A percentile compares a stretch with the other conserved stretches of the same genome.
phyloP scores from a whole-genome alignment of 305 asterid genomes.

The Lippia alba region DNA sequence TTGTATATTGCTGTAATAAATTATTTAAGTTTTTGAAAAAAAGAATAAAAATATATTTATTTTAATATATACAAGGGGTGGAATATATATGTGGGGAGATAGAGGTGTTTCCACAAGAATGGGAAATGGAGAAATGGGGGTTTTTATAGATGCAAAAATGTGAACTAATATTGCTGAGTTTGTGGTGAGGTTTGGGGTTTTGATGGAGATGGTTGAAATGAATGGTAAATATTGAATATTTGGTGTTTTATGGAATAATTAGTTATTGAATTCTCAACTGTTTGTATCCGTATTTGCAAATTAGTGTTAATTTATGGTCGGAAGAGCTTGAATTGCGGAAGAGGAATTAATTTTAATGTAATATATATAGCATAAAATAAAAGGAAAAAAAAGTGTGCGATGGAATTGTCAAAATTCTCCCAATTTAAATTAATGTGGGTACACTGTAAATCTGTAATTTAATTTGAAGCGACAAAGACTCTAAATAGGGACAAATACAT shows the following conservation, averaged over 20 bases:
- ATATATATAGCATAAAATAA: neutral
- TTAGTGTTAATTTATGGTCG: conserved; percentile 24
- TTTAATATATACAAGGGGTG: neutral
- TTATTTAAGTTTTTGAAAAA: neutral
- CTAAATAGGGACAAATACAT: too few relatives aligned
- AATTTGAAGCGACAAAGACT: too few relatives aligned
- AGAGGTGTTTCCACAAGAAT: conserved; percentile 25
- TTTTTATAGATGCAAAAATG: conserved; percentile 35
- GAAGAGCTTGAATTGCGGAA: conserved; percentile 24
- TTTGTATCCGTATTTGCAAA: neutral
- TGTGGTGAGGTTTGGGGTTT: conserved; percentile 33
- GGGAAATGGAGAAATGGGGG: conserved; percentile 4
- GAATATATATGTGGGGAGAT: conserved; percentile 16
- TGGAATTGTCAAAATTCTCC: neutral
- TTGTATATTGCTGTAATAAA: too few relatives aligned
- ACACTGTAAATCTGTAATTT: too few relatives aligned
- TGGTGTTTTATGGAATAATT: neutral
- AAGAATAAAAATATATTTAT: neutral
- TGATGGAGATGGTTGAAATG: conserved; percentile 25
- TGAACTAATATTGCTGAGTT: conserved; percentile 25
- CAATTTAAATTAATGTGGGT: too few relatives aligned
- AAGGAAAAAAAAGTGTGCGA: too few relatives aligned
- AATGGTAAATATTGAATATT: conserved; percentile 1
- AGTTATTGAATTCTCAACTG: neutral
- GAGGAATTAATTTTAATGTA: neutral